phyloP scores from a whole-genome alignment of 805 yeast genomes.

The Metschnikowia borealis region DNA sequence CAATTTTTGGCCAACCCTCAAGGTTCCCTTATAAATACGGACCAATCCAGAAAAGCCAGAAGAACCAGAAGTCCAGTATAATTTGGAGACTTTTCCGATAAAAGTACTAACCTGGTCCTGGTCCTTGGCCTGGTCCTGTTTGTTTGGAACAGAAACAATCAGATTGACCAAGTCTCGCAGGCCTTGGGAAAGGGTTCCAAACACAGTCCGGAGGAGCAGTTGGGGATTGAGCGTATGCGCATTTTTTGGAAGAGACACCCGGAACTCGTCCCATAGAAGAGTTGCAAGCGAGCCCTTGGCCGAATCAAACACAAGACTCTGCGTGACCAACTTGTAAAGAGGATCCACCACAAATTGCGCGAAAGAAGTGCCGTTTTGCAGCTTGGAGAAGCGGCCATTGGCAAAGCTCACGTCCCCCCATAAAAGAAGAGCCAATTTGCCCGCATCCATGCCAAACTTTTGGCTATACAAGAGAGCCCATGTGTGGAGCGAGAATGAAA shows the following conservation, averaged over 20 bases:
- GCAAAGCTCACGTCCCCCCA: conserved; percentile 77
- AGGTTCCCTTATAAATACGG: conserved; percentile 57
- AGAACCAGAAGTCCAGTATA: conserved; percentile 31
- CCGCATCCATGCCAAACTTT: conserved; percentile 18
- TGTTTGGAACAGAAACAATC: conserved; percentile 20
- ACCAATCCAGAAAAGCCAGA: conserved; percentile 32
- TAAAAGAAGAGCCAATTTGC: conserved; percentile 47
- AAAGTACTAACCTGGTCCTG: not conserved
- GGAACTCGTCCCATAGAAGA: conserved; percentile 47
- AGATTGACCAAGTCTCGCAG: conserved; percentile 51
- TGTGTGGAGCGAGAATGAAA: conserved; percentile 63
- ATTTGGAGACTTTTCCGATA: conserved; percentile 41
- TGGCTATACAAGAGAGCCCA: conserved; percentile 52
- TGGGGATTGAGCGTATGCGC: conserved; percentile 52
- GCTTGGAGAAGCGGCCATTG: conserved; percentile 43
- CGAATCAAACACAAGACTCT: conserved; percentile 52
- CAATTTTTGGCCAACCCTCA: conserved; percentile 46
- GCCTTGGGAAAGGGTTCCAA: conserved; percentile 50
- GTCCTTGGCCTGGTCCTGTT: not conserved
- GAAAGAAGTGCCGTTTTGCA: conserved; percentile 42
- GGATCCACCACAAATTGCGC: conserved; percentile 70
- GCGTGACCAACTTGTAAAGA: conserved; percentile 67
- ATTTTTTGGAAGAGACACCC: conserved; percentile 39
- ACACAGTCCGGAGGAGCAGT: conserved; percentile 52
- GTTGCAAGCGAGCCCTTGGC: conserved; percentile 32